Percentiles rank a stretch among this genome's conserved stretches.
These are phyloP conservation scores for Ogataea ganodermae DNA, from an alignment of 805 yeast genomes.

Conservation along the genomic window DNA sequence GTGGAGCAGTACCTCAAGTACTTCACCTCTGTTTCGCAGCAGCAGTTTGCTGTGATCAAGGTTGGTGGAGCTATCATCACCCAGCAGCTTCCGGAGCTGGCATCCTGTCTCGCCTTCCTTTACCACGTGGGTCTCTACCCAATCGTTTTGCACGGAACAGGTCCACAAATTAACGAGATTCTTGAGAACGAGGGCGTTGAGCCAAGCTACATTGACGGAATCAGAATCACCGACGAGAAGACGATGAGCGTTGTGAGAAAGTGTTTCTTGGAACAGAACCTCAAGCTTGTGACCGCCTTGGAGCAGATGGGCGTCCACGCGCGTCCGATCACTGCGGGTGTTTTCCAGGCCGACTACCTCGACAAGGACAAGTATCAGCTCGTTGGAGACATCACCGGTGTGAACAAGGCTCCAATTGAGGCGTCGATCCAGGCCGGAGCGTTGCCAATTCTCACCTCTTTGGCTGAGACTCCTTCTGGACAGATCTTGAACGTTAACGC, in stretches of 20 bases:
- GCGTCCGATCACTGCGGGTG: slow-evolving; percentile 98
- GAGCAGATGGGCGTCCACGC: slow-evolving; percentile 98
- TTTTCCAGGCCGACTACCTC: slow-evolving; percentile 87
- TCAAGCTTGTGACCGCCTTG: slow-evolving; percentile 90
- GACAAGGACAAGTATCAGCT: slow-evolving; percentile 88
- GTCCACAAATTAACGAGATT: slow-evolving; percentile 96
- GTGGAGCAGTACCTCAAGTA: slow-evolving; percentile 97
- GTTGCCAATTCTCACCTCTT: slow-evolving; percentile 90
- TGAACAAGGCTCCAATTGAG: slow-evolving; percentile 86
- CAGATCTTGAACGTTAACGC: slow-evolving; percentile 97
- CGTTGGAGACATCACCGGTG: slow-evolving; percentile 87
- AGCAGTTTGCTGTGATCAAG: slow-evolving; percentile 96
- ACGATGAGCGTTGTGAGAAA: slow-evolving; percentile 96
- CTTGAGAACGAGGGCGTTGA: slow-evolving; percentile 93
- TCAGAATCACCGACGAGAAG: slow-evolving; percentile 89
- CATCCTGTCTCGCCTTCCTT: slow-evolving; percentile 91
- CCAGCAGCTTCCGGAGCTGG: slow-evolving; percentile 88
- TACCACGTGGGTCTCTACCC: slow-evolving; percentile 98
- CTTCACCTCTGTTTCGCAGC: slow-evolving; percentile 93
- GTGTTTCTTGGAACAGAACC: slow-evolving; percentile 93
- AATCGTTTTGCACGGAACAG: slow-evolving; percentile 96
- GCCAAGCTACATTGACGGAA: slow-evolving; percentile 95
- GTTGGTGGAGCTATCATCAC: slow-evolving; percentile 99
- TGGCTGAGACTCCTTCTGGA: slow-evolving; percentile 96
- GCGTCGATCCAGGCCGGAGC: slow-evolving; percentile 96